Percentiles rank a stretch among this genome's conserved stretches.
These are phyloP conservation scores for Lentinula aciculospora DNA, from an alignment of 768 basidiomycete species.

Conservation along the genomic window DNA sequence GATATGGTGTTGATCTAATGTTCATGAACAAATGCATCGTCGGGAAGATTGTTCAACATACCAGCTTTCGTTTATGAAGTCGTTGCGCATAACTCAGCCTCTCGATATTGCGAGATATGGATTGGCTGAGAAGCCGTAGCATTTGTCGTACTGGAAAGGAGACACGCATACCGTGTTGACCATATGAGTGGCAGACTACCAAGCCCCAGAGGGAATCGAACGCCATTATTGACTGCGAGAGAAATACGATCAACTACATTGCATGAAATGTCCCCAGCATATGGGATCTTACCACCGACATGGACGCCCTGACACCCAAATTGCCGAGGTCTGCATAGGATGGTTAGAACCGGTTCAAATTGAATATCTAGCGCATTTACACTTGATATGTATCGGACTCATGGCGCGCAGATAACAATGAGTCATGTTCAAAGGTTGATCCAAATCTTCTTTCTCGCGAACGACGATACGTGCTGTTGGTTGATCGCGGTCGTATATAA, in stretches of 20 bases:
- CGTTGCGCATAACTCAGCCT: conserved; percentile 72
- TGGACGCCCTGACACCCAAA: conserved; percentile 79
- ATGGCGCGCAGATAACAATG: conserved; percentile 82
- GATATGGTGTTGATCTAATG: conserved; percentile 65
- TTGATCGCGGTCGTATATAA: conserved; percentile 70
- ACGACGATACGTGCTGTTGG: conserved; percentile 71
- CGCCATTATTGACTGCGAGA: conserved; percentile 62
- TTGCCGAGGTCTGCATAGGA: conserved; percentile 55
- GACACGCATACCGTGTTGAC: conserved; percentile 73
- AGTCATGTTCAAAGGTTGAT: conserved; percentile 76
- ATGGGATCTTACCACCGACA: conserved; percentile 61
- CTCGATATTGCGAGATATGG: conserved; percentile 77
- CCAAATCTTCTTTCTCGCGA: conserved; percentile 55
- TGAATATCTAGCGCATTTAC: conserved; percentile 27
- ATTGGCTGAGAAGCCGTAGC: conserved; percentile 72
- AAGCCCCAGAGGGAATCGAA: conserved; percentile 81
- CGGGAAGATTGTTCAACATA: conserved; percentile 25
- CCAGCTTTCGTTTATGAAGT: conserved; percentile 71
- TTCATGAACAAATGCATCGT: not conserved
- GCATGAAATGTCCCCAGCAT: not conserved
- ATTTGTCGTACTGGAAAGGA: conserved; percentile 83
- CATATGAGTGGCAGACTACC: conserved; percentile 75
- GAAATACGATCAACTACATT: not conserved
- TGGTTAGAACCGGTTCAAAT: conserved; percentile 7
- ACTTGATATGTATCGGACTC: conserved; percentile 83